These are phyloP conservation scores for Acanthamoeba polyphaga DNA, from an alignment of 208 protist species.

Conservation along the genomic window DNA sequence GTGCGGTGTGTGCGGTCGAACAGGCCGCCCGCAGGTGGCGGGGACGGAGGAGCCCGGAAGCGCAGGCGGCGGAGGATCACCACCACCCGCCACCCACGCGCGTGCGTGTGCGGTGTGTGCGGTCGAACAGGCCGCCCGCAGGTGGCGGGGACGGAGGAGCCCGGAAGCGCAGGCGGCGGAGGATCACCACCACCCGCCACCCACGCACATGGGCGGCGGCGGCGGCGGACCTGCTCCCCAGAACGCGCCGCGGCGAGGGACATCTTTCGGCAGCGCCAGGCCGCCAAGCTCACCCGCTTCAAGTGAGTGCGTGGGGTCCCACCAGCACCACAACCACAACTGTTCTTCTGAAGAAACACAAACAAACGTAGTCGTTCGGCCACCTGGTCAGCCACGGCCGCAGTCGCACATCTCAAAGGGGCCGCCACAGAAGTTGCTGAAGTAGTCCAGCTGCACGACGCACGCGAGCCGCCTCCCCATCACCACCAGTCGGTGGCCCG, in stretches of 20 bases:
- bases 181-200: neutral
- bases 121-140: neutral
- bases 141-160: neutral
- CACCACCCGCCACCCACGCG: neutral
- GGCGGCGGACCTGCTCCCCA: neutral
- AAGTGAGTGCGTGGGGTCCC: neutral
- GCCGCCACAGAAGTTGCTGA: too few species aligned
- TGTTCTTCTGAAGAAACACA: too few species aligned
- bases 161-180: neutral
- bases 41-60: neutral
- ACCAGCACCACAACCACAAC: too few species aligned
- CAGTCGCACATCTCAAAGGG: too few species aligned
- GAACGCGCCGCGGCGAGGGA: slow-evolving; percentile 46
- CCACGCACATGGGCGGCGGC: neutral
- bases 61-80: neutral
- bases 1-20: slow-evolving; percentile 29
- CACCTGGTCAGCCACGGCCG: too few species aligned
- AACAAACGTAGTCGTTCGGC: too few species aligned
- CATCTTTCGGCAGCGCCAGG: slow-evolving; percentile 60
- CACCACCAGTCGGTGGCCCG: too few species aligned
- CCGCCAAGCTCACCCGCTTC: slow-evolving; percentile 62
- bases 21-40: neutral
- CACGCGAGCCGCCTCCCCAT: too few species aligned
- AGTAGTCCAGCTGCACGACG: too few species aligned
- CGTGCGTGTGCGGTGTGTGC: neutral